Base-by-base conservation (phyloP, 208 protist species). In the Trypanosoma conorhini region DNA sequence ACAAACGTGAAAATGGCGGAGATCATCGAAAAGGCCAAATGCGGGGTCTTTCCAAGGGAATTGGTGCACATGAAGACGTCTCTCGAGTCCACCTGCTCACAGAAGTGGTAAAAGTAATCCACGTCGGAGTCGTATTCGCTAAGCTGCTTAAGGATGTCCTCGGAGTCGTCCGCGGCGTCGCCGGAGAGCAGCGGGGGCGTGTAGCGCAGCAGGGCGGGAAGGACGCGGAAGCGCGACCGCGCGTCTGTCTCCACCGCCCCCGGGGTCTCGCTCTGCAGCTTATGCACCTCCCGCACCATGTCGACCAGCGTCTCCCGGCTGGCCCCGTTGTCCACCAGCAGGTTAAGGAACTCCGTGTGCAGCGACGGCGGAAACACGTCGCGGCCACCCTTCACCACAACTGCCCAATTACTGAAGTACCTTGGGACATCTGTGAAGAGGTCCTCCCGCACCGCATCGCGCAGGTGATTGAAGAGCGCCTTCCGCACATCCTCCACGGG, bases 1-100 rank as follows among this genome's bases (percentile, higher is more conserved):
- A 85, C 80, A 85, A 89, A 96, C 5, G 87, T 93, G 54, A 93
- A 96, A 70, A 93, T 77, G 62, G 91, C 88, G 12, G 86, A 89
- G 17, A 92, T 57, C 28, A 88, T 62, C 9, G 72, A 81, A 48
- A 70, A 76, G 3, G 64, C 46, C 22, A 61, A 61, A 31, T 72
- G 67, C 1, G 70, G 58, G 15, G 72, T 15, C 30, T 77, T 75
- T 62, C 64, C 80, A 21, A 82, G 70, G 5, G 48, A 56, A 5
- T 62, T 69, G 17, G 44, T 81, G 35, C 33, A 22, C 54, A 75
- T 62, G 44, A 62, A 65, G 24, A 82, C 62, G 30, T 72, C 65
- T 65, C 77, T 78, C 35, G 77, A 70, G 51, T 75, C 74, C 48
- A 50, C 74, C 73, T 77, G 33, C 28, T 82, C 74, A 51, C 84